These are phyloP conservation scores for Rhizophora mangle DNA, from an alignment of 345 rosid genomes.

Conservation along the genomic window DNA sequence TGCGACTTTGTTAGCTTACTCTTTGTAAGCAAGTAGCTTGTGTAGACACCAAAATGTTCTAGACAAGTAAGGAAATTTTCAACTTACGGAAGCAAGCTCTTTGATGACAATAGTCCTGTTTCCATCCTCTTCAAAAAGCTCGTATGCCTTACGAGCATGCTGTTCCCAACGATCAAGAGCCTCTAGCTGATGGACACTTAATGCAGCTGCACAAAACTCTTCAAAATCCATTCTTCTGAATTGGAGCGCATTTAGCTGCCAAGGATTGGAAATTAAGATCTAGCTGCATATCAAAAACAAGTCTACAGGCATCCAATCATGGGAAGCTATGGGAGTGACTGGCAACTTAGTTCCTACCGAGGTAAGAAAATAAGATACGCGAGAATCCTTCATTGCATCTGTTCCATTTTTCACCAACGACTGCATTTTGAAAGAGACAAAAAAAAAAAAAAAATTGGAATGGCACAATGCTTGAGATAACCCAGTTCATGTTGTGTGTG, in stretches of 20 bases:
- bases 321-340: slow-evolving; percentile 11
- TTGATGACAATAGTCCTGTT: slow-evolving; percentile 83
- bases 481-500: neutral
- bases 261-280: slow-evolving; percentile 19
- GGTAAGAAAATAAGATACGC: slow-evolving; percentile 63
- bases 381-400: slow-evolving; percentile 88
- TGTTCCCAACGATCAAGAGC: slow-evolving; percentile 87
- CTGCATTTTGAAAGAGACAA: slow-evolving; percentile 27
- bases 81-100: slow-evolving; percentile 88
- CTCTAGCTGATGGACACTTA: slow-evolving; percentile 92
- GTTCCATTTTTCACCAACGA: slow-evolving; percentile 76
- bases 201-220: slow-evolving; percentile 94
- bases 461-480: slow-evolving; percentile 3
- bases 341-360: slow-evolving; percentile 41
- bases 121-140: slow-evolving; percentile 86
- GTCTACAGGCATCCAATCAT: neutral
- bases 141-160: slow-evolving; percentile 75
- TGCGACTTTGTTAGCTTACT: neutral
- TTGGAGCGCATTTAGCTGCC: slow-evolving; percentile 77
- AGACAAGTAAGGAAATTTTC: neutral
- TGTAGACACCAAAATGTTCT: neutral
- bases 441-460: slow-evolving; percentile 17
- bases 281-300: slow-evolving; percentile 14
- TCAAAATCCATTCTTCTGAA: slow-evolving; percentile 90
- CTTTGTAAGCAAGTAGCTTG: too few relatives aligned